phyloP scores from a whole-genome alignment of 2,329 filamentous ascomycete genomes.

The Pseudocercospora macadamiae region DNA sequence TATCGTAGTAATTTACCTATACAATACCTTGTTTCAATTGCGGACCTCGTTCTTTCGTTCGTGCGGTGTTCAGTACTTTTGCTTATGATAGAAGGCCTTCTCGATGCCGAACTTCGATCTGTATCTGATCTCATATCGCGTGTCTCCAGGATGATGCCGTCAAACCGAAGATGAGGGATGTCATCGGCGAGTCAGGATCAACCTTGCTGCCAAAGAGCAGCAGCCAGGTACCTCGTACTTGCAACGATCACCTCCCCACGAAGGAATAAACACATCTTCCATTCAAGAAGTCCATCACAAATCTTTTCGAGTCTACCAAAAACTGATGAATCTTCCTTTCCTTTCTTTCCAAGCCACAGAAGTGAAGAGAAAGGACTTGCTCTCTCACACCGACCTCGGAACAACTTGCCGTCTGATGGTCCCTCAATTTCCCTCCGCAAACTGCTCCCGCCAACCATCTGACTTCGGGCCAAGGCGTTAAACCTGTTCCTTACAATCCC shows the following conservation, averaged over 20 bases:
- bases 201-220: neutral
- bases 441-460: neutral
- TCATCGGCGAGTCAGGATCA: neutral
- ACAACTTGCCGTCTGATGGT: neutral
- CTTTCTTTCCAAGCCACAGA: too few relatives aligned
- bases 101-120: neutral
- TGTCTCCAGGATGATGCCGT: neutral
- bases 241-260: too few relatives aligned
- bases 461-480: neutral
- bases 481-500: slow-evolving; percentile 1
- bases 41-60: too few relatives aligned
- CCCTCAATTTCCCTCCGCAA: neutral
- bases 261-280: too few relatives aligned
- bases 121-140: neutral
- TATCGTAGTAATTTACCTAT: neutral
- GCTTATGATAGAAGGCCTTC: neutral
- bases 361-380: too few relatives aligned
- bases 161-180: neutral
- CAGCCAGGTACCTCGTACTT: neutral
- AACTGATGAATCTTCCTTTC: too few relatives aligned
- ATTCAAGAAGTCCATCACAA: too few relatives aligned
- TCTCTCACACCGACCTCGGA: neutral
- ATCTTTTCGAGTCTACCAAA: too few relatives aligned
- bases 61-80: neutral
- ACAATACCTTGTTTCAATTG: neutral